Evolutionary conservation across 2,329 filamentous ascomycete genomes (phyloP), one percentile per base, ranked within the genome.

Genomic region (Lecanosticta acicola): DNA sequence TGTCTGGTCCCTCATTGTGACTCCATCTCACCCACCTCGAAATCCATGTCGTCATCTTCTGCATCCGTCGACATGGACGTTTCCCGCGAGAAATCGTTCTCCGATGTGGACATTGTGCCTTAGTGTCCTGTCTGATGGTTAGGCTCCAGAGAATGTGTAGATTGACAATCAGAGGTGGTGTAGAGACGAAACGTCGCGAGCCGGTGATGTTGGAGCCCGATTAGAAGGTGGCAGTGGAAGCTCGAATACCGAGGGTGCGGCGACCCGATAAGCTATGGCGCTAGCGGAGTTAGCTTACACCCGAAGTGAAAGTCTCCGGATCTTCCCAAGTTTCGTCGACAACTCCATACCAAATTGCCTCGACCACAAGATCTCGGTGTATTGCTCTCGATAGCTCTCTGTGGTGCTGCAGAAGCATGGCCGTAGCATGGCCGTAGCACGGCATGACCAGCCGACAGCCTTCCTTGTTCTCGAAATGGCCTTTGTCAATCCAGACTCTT

Each of bases 11-110:
- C 8, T 14, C n/a, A n/a, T 14, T 35, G 16, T 8, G 26, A 21
- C 32, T 18, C 41, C 26, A n/a, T 37, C 17, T 18, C n/a, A 17
- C 48, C 45, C 49, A 63, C 60, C 56, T 74, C 66, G 62, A 70
- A 74, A 51, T 76, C 73, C 68, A 75, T 73, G 62, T 75, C 73
- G 65, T 77, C 72, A 66, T 72, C 69, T 54, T 58, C 56, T n/a
- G 46, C 48, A n/a, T 55, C 50, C 21, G 54, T 57, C 39, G 54
- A 50, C 56, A 54, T 57, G 11, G 49, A 54, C 20, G 39, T 42
- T 24, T 43, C 41, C 13, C 50, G 53, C 14, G 53, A 51, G 21
- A 53, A 48, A 18, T 32, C 43, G 29, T 53, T 42, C 29, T 45
- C 29, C 9, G 45, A 45, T 7, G 45, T 34, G 11, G 50, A 50